Conservation (phyloP, 2,329 filamentous ascomycete genomes). For the Amauroascus verrucosus region DNA sequence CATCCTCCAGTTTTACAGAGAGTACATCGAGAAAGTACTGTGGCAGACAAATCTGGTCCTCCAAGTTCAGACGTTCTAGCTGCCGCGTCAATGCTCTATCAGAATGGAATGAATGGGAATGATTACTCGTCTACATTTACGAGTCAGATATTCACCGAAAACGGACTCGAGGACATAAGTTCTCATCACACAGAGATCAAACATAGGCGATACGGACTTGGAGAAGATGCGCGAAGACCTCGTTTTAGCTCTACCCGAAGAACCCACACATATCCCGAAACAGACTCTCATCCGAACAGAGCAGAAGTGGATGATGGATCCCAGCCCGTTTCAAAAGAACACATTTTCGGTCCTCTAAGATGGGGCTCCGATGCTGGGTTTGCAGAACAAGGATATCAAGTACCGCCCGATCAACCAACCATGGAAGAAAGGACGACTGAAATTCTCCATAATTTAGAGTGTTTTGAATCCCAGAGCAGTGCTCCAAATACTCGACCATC, state of each 20-base stretch:
- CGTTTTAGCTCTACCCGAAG: background rate
- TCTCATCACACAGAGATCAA: background rate
- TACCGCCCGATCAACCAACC: slow-evolving; percentile 48
- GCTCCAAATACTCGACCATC: slow-evolving; percentile 50
- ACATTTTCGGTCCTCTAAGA: slow-evolving; percentile 36
- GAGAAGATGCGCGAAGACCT: background rate
- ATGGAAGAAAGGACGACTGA: slow-evolving; percentile 48
- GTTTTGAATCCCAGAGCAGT: slow-evolving; percentile 49
- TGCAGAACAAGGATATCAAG: slow-evolving; percentile 49
- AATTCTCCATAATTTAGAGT: slow-evolving; percentile 47
- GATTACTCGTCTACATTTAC: slow-evolving; percentile 25
- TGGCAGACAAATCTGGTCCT: slow-evolving; percentile 22
- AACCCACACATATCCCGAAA: slow-evolving; percentile 7
- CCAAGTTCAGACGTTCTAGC: slow-evolving; percentile 45
- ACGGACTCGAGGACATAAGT: slow-evolving; percentile 10
- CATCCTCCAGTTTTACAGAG: background rate
- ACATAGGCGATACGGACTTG: slow-evolving; percentile 1
- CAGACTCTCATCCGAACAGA: slow-evolving; percentile 29
- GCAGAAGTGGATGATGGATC: slow-evolving; percentile 30
- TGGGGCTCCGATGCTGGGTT: slow-evolving; percentile 64
- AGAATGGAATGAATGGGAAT: slow-evolving; percentile 26
- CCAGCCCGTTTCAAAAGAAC: slow-evolving; percentile 27
- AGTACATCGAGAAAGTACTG: slow-evolving; percentile 6
- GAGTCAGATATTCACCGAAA: slow-evolving; percentile 21
- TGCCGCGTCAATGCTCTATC: slow-evolving; percentile 43